phyloP scores from a whole-genome alignment of 1,139 yeast species.

The Blastobotrys persicus region DNA sequence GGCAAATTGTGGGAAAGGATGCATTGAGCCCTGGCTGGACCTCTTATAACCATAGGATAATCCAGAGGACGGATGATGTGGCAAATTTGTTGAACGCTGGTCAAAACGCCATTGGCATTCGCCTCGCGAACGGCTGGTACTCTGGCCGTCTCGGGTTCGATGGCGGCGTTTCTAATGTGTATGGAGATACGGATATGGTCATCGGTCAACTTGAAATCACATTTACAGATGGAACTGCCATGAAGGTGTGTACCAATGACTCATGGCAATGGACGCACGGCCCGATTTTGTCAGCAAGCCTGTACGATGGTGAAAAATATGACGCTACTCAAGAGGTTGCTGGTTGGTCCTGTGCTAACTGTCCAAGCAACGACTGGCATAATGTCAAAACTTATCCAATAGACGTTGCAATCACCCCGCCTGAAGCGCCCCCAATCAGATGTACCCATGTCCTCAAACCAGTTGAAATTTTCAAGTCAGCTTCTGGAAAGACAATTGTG shows the following conservation, averaged over 20 bases:
- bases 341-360: constrained; percentile 19
- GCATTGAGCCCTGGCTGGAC: constrained; percentile 30
- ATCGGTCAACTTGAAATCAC: constrained; percentile 24
- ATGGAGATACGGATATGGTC: constrained; percentile 24
- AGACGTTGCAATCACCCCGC: constrained; percentile 14
- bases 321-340: constrained; percentile 25
- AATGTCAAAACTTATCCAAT: constrained; percentile 7
- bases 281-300: constrained; percentile 23
- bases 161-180: constrained; percentile 27
- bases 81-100: constrained; percentile 14
- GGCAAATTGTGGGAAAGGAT: constrained; percentile 22
- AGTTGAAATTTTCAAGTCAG: constrained; percentile 11
- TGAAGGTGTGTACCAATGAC: constrained; percentile 20
- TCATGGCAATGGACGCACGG: constrained; percentile 25
- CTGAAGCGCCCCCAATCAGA: constrained; percentile 16
- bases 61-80: constrained; percentile 25
- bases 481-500: constrained; percentile 26
- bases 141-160: constrained; percentile 27
- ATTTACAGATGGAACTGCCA: constrained; percentile 21
- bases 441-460: constrained; percentile 13
- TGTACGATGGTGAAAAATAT: constrained; percentile 29
- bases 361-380: constrained; percentile 2
- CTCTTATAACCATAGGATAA: constrained; percentile 23
- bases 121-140: constrained; percentile 31
- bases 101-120: constrained; percentile 24